These are phyloP conservation scores for Chlorella sp. DNA, from an alignment of 139 green algal species.

Conservation along the genomic window DNA sequence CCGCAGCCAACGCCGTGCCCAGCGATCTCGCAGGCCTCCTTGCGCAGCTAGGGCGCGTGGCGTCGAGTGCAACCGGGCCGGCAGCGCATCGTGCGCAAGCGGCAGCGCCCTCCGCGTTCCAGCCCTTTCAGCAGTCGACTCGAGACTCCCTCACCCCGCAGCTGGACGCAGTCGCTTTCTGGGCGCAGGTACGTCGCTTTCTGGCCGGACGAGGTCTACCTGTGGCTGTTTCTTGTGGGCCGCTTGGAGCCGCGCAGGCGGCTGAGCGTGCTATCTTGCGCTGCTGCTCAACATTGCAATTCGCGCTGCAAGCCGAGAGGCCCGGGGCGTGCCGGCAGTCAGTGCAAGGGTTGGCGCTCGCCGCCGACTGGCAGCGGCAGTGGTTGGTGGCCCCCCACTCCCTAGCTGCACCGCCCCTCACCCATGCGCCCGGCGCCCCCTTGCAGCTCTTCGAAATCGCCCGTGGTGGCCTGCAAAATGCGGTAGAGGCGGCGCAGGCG, in stretches of 20 bases:
- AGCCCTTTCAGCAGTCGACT: not conserved
- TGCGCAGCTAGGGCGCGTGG: not conserved
- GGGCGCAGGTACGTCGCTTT: constrained; percentile 13
- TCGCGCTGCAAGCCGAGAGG: too few species aligned
- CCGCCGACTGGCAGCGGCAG: too few species aligned
- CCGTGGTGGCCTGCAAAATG: not conserved
- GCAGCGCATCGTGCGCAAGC: not conserved
- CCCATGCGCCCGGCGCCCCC: not conserved
- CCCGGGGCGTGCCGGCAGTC: too few species aligned
- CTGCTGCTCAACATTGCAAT: too few species aligned
- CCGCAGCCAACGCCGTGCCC: not conserved
- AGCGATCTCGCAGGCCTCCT: not conserved
- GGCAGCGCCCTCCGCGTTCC: not conserved
- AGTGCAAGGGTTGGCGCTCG: too few species aligned
- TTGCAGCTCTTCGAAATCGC: constrained; percentile 29
- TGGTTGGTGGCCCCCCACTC: too few species aligned
- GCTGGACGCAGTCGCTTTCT: constrained; percentile 5
- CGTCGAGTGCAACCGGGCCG: not conserved
- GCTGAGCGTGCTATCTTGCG: too few species aligned
- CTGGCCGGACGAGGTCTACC: too few species aligned
- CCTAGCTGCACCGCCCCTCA: not conserved
- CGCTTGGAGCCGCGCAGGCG: too few species aligned
- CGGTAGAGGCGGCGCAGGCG: constrained; percentile 1
- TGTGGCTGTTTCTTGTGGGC: too few species aligned
- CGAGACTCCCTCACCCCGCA: not conserved